Conservation (phyloP, 1,284 basidiomycete species). For the Ceratobasidium sp. region DNA sequence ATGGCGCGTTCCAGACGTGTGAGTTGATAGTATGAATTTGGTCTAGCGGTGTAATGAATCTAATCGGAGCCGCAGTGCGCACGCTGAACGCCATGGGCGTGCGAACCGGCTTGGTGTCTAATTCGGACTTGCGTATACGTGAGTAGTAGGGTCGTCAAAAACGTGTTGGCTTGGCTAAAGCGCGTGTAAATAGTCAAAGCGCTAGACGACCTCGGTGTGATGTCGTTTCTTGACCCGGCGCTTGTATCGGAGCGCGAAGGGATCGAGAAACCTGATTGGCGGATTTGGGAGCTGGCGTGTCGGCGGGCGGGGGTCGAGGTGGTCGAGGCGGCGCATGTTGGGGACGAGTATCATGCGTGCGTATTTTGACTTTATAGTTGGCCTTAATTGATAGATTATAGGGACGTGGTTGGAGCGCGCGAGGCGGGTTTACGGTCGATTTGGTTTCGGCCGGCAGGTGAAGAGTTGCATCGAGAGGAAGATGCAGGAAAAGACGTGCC, state of each 20-base stretch:
- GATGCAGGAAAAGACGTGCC: constrained; percentile 2
- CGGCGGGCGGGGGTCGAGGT: constrained; percentile 53
- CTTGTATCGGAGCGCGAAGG: constrained; percentile 72
- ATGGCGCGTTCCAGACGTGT: constrained; percentile 71
- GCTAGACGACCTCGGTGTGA: constrained; percentile 68
- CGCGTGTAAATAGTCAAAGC: constrained; percentile 56
- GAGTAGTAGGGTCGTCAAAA: constrained; percentile 50
- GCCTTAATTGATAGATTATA: constrained; percentile 51
- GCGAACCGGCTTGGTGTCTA: constrained; percentile 71
- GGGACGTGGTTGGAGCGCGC: constrained; percentile 75
- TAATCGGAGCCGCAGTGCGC: constrained; percentile 58
- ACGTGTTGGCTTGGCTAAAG: neutral
- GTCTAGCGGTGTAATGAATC: constrained; percentile 12
- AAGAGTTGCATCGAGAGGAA: constrained; percentile 3
- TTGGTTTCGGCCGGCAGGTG: constrained; percentile 28
- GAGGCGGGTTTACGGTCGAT: constrained; percentile 57
- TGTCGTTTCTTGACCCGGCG: constrained; percentile 62
- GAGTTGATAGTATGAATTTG: constrained; percentile 52
- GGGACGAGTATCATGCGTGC: constrained; percentile 74
- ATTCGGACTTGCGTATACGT: constrained; percentile 76
- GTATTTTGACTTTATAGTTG: constrained; percentile 48
- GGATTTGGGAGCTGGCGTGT: constrained; percentile 66
- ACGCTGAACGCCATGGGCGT: constrained; percentile 60
- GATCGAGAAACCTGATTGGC: constrained; percentile 70
- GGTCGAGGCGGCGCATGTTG: constrained; percentile 70